Percentiles rank a stretch among this genome's conserved stretches.
Evolutionary conservation across 129 eudicot genomes (phyloP).

Genomic region (Tagetes patula): DNA sequence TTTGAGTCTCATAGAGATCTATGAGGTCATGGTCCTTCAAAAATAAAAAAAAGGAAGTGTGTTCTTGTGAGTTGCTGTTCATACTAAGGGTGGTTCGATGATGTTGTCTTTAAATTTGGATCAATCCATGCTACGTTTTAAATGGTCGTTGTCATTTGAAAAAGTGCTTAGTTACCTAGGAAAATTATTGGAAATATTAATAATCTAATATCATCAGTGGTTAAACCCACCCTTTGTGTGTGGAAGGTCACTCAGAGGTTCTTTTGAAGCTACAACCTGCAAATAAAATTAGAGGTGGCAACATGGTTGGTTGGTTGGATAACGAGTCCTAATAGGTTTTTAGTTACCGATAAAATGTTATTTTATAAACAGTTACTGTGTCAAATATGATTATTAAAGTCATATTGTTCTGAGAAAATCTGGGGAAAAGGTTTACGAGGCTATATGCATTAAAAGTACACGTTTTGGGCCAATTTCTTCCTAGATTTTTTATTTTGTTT

Average conservation of each 20-base stretch:
- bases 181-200: neutral
- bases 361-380: neutral
- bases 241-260: neutral
- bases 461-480: neutral
- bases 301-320: too few species aligned
- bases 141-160: too few species aligned
- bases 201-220: neutral
- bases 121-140: too few species aligned
- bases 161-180: neutral
- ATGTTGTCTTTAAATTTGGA: too few species aligned
- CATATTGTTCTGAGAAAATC: neutral
- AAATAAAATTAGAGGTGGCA: neutral
- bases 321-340: too few species aligned
- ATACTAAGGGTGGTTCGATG: neutral
- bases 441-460: neutral
- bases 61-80: neutral
- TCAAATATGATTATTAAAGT: neutral
- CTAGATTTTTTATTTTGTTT: neutral
- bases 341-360: neutral
- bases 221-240: neutral
- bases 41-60: neutral
- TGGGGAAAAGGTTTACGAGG: neutral
- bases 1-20: neutral
- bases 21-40: neutral
- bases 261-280: too few species aligned